These are phyloP conservation scores for Paracoccidioides brasiliensis DNA, from an alignment of 2,329 filamentous ascomycete genomes.

Conservation along the genomic window DNA sequence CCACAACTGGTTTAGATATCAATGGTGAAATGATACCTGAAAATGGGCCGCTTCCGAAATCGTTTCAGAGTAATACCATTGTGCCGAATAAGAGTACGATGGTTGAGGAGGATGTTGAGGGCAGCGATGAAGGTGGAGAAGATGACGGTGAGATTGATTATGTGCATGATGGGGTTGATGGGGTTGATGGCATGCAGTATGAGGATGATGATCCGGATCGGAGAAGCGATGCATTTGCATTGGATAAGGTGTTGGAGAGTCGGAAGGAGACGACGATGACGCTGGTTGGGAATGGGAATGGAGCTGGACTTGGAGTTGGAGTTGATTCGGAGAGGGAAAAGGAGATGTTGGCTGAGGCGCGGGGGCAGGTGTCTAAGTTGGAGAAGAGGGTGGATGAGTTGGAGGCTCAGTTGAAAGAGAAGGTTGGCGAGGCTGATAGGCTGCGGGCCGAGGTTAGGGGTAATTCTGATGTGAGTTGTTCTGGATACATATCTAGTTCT, in stretches of 20 bases:
- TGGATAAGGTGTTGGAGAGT: constrained; percentile 39
- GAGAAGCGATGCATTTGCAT: constrained; percentile 50
- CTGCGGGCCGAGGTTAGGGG: constrained; percentile 47
- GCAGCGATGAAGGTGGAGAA: constrained; percentile 41
- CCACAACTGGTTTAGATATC: constrained; percentile 27
- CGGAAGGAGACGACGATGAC: constrained; percentile 38
- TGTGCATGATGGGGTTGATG: constrained; percentile 58
- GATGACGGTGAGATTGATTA: constrained; percentile 53
- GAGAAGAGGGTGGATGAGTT: constrained; percentile 60
- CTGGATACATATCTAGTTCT: too few relatives aligned
- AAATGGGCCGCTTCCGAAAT: constrained; percentile 69
- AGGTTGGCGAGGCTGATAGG: constrained; percentile 55
- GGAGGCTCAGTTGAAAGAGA: constrained; percentile 55
- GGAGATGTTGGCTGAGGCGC: constrained; percentile 65
- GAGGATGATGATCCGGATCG: constrained; percentile 35
- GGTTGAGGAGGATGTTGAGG: constrained; percentile 85
- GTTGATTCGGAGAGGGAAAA: constrained; percentile 45
- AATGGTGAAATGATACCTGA: constrained; percentile 44
- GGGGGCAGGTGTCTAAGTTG: constrained; percentile 61
- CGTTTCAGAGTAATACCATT: constrained; percentile 89
- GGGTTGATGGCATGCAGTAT: constrained; percentile 40
- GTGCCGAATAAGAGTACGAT: constrained; percentile 96
- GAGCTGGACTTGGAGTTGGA: neutral
- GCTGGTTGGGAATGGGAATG: constrained; percentile 18
- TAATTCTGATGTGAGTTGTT: constrained; percentile 29